Evolutionary conservation across 2,329 filamentous ascomycete species (phyloP).

Genomic region (Neurospora sp.): DNA sequence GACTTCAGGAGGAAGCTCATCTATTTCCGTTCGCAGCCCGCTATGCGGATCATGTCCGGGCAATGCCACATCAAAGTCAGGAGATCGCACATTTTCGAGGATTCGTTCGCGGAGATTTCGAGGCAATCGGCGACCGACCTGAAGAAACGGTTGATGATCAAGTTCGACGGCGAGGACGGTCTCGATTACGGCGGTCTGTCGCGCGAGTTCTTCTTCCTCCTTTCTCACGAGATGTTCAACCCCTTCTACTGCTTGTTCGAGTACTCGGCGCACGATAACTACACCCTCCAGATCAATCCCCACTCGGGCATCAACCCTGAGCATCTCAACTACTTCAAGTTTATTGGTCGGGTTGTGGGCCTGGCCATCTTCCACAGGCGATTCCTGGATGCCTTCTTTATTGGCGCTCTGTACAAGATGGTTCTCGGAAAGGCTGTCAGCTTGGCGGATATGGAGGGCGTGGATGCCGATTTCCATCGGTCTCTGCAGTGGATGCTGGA

Average conservation of each 20-base stretch:
- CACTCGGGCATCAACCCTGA: slow-evolving; percentile 99
- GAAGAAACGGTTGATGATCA: slow-evolving; percentile 99
- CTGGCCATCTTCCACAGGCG: slow-evolving; percentile 95
- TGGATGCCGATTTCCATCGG: slow-evolving; percentile 94
- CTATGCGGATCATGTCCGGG: slow-evolving; percentile 86
- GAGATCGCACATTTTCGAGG: slow-evolving; percentile 94
- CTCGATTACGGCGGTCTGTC: slow-evolving; percentile 96
- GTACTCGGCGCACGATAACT: slow-evolving; percentile 99
- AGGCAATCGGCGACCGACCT: slow-evolving; percentile 88
- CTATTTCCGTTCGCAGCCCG: slow-evolving; percentile 97
- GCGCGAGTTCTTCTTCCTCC: slow-evolving; percentile 97
- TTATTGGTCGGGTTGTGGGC: slow-evolving; percentile 94
- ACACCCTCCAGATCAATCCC: slow-evolving; percentile 98
- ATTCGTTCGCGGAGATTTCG: slow-evolving; percentile 98
- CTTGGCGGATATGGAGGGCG: slow-evolving; percentile 95
- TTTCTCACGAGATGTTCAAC: slow-evolving; percentile 99
- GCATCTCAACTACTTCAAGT: slow-evolving; percentile 99
- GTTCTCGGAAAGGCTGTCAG: slow-evolving; percentile 86
- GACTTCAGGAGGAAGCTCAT: slow-evolving; percentile 97
- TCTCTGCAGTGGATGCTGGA: slow-evolving; percentile 97
- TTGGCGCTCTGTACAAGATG: slow-evolving; percentile 99
- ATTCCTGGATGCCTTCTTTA: slow-evolving; percentile 98
- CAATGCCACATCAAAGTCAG: slow-evolving; percentile 98
- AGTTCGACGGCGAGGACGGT: slow-evolving; percentile 97
- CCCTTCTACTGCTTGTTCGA: slow-evolving; percentile 99